A percentile compares a stretch with the other conserved stretches of the same genome.
phyloP scores from a whole-genome alignment of 148 eudicot species.

The Rhododendron vialii region DNA sequence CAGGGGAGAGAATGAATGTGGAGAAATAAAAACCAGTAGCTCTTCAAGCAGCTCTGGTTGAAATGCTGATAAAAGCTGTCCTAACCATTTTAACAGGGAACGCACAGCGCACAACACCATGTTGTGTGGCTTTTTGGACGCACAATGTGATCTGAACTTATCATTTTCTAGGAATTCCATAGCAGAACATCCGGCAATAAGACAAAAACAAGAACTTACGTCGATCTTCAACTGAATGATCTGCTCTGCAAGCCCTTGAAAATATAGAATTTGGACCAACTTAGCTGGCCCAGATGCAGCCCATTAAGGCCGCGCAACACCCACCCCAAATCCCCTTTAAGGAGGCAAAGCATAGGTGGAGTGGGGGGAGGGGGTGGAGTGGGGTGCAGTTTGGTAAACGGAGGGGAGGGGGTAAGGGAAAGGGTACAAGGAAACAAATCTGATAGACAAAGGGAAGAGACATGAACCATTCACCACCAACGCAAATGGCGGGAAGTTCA shows the following conservation, averaged over 20 bases:
- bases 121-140: not conserved
- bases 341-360: not conserved
- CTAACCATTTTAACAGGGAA: not conserved
- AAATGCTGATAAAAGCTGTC: not conserved
- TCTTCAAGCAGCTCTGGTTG: not conserved
- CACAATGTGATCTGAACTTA: not conserved
- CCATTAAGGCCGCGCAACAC: not conserved
- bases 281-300: not conserved
- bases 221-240: not conserved
- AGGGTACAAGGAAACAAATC: not conserved
- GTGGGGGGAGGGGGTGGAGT: not conserved
- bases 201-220: not conserved
- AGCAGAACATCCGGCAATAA: not conserved
- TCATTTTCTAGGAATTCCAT: not conserved
- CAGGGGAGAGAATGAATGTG: not conserved
- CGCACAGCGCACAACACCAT: not conserved
- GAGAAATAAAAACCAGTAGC: not conserved
- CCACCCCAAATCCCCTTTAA: not conserved
- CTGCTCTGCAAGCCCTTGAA: not conserved
- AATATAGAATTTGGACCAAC: not conserved
- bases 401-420: not conserved
- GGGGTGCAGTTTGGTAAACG: not conserved
- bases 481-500: not conserved
- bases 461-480: conserved; percentile 4
- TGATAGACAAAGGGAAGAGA: not conserved